Base-by-base conservation (phyloP, 2,329 filamentous ascomycete species). In the Apiospora aurea region DNA sequence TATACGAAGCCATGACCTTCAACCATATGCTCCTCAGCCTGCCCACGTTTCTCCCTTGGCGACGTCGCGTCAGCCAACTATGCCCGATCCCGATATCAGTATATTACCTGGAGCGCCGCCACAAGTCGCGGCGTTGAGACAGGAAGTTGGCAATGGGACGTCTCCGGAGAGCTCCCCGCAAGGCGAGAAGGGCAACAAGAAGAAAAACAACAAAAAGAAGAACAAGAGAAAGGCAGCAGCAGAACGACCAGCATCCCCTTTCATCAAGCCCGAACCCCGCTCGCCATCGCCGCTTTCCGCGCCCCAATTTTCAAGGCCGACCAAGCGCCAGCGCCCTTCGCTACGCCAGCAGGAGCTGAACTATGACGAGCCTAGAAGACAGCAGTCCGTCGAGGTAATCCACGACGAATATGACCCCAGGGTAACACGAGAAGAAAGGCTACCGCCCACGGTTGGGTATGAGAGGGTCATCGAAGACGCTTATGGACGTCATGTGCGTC, bases 11-110 rank as follows among this genome's bases (percentile, higher is more conserved):
- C 92, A 95, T 79, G 91, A 95, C 77, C 89, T 91, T 69, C 91
- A 91, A 47, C 92, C 92, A 57, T 83, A 92, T 78, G 93, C 93
- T 69, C 93, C 94, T 38, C 93, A 94, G 78, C 93, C 94, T 70
- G 90, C 91, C 68, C 92, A 93, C 78, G 90, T 90, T 74, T 87
- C 92, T 80, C 84, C 87, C 74, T 79, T 92, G 82, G 84, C 88
- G 76, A 82, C 84, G 79, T 81, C 84, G 70, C 82, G 82, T 46
- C 80, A 79, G 26, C 78, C 80, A 38, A 79, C 79, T 67, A 74
- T 80, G 51, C 75, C 74, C 24, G 76, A 78, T 16, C 77, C 79
- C 13, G 81, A 82, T 41, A 69, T 79, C 18, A 77, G 74, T 72
- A 76, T 79, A 61, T 80, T 83, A 34, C 81, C 81, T 74, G 85